Evolutionary conservation across 768 basidiomycete species (phyloP).

Genomic region (Boletus bicolor): DNA sequence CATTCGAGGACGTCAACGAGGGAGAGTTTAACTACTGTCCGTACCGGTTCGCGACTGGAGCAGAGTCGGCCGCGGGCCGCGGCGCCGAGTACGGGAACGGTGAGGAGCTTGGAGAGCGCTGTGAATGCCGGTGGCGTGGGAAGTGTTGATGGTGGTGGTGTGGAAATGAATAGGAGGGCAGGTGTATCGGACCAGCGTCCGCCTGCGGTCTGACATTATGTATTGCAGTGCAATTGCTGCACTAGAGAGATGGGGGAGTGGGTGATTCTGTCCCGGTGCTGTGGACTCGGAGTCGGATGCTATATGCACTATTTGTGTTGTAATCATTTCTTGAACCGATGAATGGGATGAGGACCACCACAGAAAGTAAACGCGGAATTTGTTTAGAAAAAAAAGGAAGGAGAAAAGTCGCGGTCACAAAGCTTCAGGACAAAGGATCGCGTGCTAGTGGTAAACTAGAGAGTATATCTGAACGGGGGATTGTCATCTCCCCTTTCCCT

Average conservation of each 20-base stretch:
- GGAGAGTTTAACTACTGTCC: background rate
- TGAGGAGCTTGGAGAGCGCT: background rate
- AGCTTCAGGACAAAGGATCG: background rate
- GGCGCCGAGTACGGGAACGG: background rate
- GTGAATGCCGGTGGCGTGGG: background rate
- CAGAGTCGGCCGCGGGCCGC: background rate
- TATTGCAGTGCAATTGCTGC: slow-evolving; percentile 5
- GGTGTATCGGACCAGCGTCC: background rate
- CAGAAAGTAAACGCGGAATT: background rate
- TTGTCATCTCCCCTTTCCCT: slow-evolving; percentile 47
- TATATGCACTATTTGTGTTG: background rate
- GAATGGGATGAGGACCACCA: too few species aligned
- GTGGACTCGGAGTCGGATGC: background rate
- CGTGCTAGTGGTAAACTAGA: slow-evolving; percentile 4
- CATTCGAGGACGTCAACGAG: slow-evolving; percentile 5
- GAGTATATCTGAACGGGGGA: slow-evolving; percentile 48
- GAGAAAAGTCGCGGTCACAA: background rate
- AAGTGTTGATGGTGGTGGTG: background rate
- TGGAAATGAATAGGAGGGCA: background rate
- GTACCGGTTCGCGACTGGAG: background rate
- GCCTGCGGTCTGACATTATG: slow-evolving; percentile 6
- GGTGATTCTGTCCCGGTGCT: background rate
- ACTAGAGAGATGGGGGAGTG: too few species aligned
- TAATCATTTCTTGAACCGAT: background rate
- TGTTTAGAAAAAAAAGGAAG: background rate